phyloP scores from a whole-genome alignment of 345 rosid species.

The Balakata baccata region DNA sequence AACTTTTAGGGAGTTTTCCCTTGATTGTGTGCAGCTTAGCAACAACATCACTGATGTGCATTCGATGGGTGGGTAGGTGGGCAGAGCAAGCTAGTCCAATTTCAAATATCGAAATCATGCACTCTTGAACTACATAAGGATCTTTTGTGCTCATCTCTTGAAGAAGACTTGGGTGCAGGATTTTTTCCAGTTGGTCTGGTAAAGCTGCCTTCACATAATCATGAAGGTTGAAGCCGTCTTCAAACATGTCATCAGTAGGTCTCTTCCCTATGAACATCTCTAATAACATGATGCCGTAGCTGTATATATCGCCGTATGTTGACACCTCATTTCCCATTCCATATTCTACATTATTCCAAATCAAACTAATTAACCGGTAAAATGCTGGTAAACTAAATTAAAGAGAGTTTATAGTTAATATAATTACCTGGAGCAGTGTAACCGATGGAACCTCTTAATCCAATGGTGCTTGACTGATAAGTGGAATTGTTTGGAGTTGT shows the following conservation, averaged over 20 bases:
- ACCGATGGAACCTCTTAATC: background rate
- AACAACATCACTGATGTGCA: constrained; percentile 4
- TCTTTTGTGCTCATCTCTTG: background rate
- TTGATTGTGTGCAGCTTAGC: constrained; percentile 1
- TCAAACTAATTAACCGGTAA: background rate
- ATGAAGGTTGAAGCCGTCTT: background rate
- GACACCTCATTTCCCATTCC: constrained; percentile 7
- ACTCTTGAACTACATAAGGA: background rate
- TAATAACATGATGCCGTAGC: constrained; percentile 6
- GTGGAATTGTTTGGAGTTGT: background rate
- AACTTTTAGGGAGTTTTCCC: constrained; percentile 3
- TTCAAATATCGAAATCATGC: constrained; percentile 7
- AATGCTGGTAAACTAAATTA: background rate
- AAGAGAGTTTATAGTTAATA: background rate
- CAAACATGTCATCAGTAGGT: background rate
- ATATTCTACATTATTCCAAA: constrained; percentile 7
- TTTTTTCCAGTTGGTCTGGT: too few relatives aligned
- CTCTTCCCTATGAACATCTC: constrained; percentile 13
- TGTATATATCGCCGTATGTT: background rate
- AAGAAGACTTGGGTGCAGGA: too few relatives aligned
- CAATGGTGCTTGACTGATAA: background rate
- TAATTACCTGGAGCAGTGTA: background rate
- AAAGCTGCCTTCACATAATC: too few relatives aligned
- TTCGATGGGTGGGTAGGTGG: constrained; percentile 10
- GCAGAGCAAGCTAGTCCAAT: constrained; percentile 10